These are phyloP conservation scores for Luffa aegyptiaca DNA, from an alignment of 306 rosid species.

Conservation along the genomic window DNA sequence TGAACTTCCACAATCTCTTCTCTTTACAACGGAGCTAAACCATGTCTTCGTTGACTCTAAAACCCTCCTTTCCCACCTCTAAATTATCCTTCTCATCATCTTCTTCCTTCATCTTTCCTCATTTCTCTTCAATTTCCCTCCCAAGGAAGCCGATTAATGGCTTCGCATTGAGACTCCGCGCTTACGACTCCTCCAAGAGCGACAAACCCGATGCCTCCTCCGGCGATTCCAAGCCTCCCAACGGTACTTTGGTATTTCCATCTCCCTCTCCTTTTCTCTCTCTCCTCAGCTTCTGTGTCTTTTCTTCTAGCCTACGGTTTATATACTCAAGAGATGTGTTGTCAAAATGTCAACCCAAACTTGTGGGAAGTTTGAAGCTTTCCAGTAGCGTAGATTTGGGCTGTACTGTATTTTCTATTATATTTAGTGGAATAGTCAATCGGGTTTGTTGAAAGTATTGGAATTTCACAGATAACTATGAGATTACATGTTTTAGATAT, in stretches of 20 bases:
- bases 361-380: background rate
- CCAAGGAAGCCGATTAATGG: slow-evolving; percentile 15
- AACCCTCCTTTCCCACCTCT: slow-evolving; percentile 20
- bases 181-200: slow-evolving; percentile 34
- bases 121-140: slow-evolving; percentile 19
- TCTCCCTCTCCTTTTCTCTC: background rate
- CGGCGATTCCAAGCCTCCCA: slow-evolving; percentile 38
- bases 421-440: background rate
- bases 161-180: slow-evolving; percentile 21
- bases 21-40: background rate
- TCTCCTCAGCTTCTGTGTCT: background rate
- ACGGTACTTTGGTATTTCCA: slow-evolving; percentile 27
- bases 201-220: slow-evolving; percentile 18
- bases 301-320: background rate
- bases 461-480: background rate
- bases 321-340: background rate
- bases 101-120: background rate
- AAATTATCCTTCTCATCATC: slow-evolving; percentile 6
- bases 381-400: background rate
- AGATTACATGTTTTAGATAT: background rate
- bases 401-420: background rate
- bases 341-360: background rate
- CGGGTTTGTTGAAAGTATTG: background rate
- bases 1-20: background rate
- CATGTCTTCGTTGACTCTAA: slow-evolving; percentile 38